Evolutionary conservation across 1,284 basidiomycete genomes (phyloP), one percentile per base, ranked within the genome.

Genomic region (Waitea zeae): DNA sequence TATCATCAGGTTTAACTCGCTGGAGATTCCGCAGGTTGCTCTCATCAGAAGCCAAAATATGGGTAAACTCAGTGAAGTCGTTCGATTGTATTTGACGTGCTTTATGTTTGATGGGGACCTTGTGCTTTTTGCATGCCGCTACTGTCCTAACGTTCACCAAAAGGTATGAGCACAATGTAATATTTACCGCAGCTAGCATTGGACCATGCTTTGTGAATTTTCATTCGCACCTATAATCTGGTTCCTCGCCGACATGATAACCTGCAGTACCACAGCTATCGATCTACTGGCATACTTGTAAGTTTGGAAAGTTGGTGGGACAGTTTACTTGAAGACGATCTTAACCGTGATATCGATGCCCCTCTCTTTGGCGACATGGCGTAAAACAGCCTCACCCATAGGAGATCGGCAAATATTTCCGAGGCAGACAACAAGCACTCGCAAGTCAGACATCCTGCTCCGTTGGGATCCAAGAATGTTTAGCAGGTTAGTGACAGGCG

Each of bases 341-440:
- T n/a, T n/a, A n/a, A n/a, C 72, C 11, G 49, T 46, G 40, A 82
- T 59, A 33, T 75, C 63, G 24, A 82, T 46, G 7, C 70, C 70
- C 29, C 78, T 67, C 45, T 72, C 63, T 34, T 59, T 56, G 4
- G 76, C 77, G 38, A 71, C 59, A 36, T 75, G 60, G 36, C 50
- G 55, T 13, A 83, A 59, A 19, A 83, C 76, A 4, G 78, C 81
- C 52, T 83, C 78, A 20, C 80, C 80, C 67, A 84, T 79, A 1
- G 79, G 80, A 20, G 77, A 80, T 28, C 79, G 69, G 47, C 78
- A 81, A 39, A 82, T 81, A 49, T 82, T 82, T 12, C 79, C 78
- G 20, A 83, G 56, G 45, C 81, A 84, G 26, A 83, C 77, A 38
- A 83, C 53, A 27, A 84, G 66, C 20, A 74, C 74, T n/a, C n/a